Evolutionary conservation across 148 eudicot genomes (phyloP), one percentile per base, ranked within the genome.

Genomic region (Pouteria glomerata): DNA sequence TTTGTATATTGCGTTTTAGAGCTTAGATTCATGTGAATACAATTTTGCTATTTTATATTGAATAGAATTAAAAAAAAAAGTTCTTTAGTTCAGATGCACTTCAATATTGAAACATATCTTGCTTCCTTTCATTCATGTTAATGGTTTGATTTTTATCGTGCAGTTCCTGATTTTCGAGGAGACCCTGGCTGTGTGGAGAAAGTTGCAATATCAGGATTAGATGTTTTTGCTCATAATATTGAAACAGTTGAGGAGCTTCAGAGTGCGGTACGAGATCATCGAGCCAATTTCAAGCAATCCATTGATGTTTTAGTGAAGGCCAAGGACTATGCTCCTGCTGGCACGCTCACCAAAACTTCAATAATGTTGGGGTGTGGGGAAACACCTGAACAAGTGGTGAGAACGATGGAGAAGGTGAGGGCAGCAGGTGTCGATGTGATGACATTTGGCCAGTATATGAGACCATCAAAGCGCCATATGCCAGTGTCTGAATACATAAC

Each of bases 161-260:
- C 84, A 93, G 98, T 94, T 78, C 98, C 98, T 75, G 97, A 94
- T 86, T 94, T 94, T 74, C 93, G 93, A 39, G 98, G 97, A 52
- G 91, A 94, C 60, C 29, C 81, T 67, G 68, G 74, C 34, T 94
- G 95, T 80, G 98, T 94, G 57, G 93, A 94, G 76, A 89, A 78
- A 77, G 98, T 94, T 68, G 90, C 98, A 61, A 83, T 78, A 41
- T 94, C 96, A 42, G 98, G 98, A 52, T 76, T 94, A 45, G 98
- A 91, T 76, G 97, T 94, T 37, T 77, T 94, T 74, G 98, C 98
- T 56, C 98, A 94, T 81, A 94, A 94, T 80, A 94, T 94, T 75
- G 98, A 94, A 85, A 94, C 98, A 2, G 98, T 91, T 50, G 97
- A 94, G 82, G 97, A 94, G 82, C 97, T 94, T 64, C 97, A 90